Evolutionary conservation across 768 basidiomycete species (phyloP), one percentile per base, ranked within the genome.

Genomic region (Suillus subluteus): DNA sequence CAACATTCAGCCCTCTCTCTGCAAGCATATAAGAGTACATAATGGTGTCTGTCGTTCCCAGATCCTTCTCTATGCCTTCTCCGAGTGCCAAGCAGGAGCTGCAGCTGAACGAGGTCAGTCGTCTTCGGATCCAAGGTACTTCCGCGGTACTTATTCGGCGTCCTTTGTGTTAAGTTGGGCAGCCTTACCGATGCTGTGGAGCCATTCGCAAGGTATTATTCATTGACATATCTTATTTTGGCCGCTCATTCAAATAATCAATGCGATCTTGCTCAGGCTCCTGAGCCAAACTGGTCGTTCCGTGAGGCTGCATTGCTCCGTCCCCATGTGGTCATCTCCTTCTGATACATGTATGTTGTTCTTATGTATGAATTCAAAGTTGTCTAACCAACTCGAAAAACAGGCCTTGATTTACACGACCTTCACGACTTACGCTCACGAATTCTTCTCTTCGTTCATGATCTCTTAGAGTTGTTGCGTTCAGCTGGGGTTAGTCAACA

Each of bases 391-490:
- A 66, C 32, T 32, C 38, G 54, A n/a, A 16, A 54, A n/a, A 13
- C 65, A 91, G 90, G 82, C 72, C 75, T 85, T 68, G 89, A 91
- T 75, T 81, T 91, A 40, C 85, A 91, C 72, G 91, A 92, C 77
- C 81, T 91, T 66, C 81, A 91, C 63, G 86, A 89, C 70, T 75
- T 91, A 48, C 86, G 87, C 56, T 83, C 88, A 58, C 84, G 87
- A 55, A 85, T 86, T 50, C 80, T 92, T 16, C 69, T 84, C 35
- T 88, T 90, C 75, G 82, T 91, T 50, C 91, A 91, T 72, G 82
- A 87, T 68, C 79, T 91, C 38, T 72, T 90, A 52, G 84, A 86
- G 69, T 82, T 84, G 4, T 82, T 92, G 52, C 84, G 86, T 48
- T 82, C 85, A 2, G 82, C 84, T 64, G 90, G 89, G 71, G 90